These are phyloP conservation scores for Ramaria rubella DNA, from an alignment of 768 basidiomycete species.

Conservation along the genomic window DNA sequence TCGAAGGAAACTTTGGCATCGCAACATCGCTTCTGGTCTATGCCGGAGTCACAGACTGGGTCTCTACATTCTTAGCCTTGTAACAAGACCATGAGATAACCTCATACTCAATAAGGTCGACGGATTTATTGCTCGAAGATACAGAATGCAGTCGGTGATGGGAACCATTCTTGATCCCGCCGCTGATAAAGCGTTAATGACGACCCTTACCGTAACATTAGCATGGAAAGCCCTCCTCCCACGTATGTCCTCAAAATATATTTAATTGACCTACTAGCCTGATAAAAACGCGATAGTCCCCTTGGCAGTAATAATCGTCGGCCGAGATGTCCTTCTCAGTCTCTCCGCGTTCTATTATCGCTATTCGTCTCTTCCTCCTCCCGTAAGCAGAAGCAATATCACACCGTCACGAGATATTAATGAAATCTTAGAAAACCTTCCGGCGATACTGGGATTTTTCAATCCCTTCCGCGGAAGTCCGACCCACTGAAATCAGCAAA, in stretches of 20 bases:
- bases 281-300: constrained; percentile 51
- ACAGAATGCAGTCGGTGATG: constrained; percentile 83
- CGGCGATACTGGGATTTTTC: constrained; percentile 93
- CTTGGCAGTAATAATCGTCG: constrained; percentile 78
- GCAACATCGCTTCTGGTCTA: constrained; percentile 83
- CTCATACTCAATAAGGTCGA: constrained; percentile 54
- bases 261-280: not conserved
- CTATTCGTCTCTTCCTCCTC: constrained; percentile 80
- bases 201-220: constrained; percentile 82
- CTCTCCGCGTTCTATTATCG: constrained; percentile 90
- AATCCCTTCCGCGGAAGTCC: constrained; percentile 90
- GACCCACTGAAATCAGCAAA: constrained; percentile 92
- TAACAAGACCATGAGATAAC: constrained; percentile 9
- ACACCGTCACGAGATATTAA: not conserved
- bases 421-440: constrained; percentile 69
- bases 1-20: constrained; percentile 70
- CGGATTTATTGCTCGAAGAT: constrained; percentile 83
- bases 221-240: constrained; percentile 81
- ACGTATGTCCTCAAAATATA: constrained; percentile 41
- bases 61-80: constrained; percentile 26
- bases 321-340: constrained; percentile 80
- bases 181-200: constrained; percentile 94
- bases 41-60: constrained; percentile 89
- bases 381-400: constrained; percentile 45
- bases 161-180: constrained; percentile 96